Base-by-base conservation (phyloP, 2,329 filamentous ascomycete genomes). In the Trichoderma lentiforme region DNA sequence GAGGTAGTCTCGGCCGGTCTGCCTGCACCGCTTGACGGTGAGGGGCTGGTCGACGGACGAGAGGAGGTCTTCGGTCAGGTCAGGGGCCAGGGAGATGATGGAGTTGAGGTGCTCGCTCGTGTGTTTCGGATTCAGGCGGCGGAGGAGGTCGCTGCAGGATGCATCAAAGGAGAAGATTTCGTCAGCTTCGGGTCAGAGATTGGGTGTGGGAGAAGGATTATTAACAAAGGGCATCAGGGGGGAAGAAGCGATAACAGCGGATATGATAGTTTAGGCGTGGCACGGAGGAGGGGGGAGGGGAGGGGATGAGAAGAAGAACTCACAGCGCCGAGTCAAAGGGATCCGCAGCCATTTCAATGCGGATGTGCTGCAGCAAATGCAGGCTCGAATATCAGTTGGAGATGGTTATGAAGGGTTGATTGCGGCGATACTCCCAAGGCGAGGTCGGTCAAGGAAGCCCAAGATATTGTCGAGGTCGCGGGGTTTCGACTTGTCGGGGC, bases 41-140 rank as follows among this genome's bases (percentile, higher is more conserved):
- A 99, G 91, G 28, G 96, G 96, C 82, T 98, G 95, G 83, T 99
- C 96, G 77, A 99, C 96, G 28, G 95, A 97, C 76, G 95, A 96
- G 75, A 99, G 93, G 57, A 99, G 93, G 82, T 99, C 96, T 87
- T 99, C 96, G 79, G 95, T 96, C 73, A 99, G 91, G 77, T 95
- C 92, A 18, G 96, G 96, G 58, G 94, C 92, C 74, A 99, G 91
- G 71, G 88, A 86, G 83, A 97, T 96, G 81, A 99, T 94, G 79
- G 91, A 88, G 83, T 93, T 91, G 78, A 99, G 92, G 85, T 99
- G 97, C 74, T 89, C 83, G 79, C 94, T 88, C 70, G 95, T 98
- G 83, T 96, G 90, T 82, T 97, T 97, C 57, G 96, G 96, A 85
- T 97, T 97, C 74, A 99, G 92, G 75, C 96, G 96, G 78, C 96